These are phyloP conservation scores for Gyrodon lividus DNA, from an alignment of 768 basidiomycete genomes.

Conservation along the genomic window DNA sequence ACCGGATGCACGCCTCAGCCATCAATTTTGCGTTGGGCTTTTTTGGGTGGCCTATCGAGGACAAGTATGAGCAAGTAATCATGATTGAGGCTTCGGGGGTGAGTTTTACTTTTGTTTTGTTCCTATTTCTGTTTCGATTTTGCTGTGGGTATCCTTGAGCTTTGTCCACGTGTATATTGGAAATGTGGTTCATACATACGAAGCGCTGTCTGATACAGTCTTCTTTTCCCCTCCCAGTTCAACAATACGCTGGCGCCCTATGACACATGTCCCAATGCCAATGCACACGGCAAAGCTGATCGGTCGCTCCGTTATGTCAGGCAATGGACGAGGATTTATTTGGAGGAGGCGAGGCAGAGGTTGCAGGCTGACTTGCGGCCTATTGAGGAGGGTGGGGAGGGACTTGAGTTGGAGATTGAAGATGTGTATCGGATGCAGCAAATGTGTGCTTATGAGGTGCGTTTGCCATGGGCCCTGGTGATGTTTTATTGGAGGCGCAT, in stretches of 20 bases:
- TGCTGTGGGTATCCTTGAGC: too few species aligned
- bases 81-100: constrained; percentile 65
- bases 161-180: too few species aligned
- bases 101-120: constrained; percentile 25
- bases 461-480: constrained; percentile 12
- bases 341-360: constrained; percentile 61
- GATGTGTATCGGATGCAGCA: constrained; percentile 80
- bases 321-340: constrained; percentile 72
- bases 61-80: constrained; percentile 74
- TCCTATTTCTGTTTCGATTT: constrained; percentile 18
- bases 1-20: constrained; percentile 70
- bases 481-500: not conserved
- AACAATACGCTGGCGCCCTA: constrained; percentile 89
- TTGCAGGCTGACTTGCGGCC: constrained; percentile 50
- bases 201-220: not conserved
- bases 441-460: constrained; percentile 81
- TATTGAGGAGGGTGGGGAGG: constrained; percentile 26
- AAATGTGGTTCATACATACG: too few species aligned
- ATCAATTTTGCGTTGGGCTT: constrained; percentile 72
- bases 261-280: constrained; percentile 73
- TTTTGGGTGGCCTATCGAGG: constrained; percentile 71
- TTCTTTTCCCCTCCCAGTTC: constrained; percentile 40
- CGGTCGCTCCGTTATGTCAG: constrained; percentile 58
- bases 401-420: constrained; percentile 60
- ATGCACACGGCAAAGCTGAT: constrained; percentile 42